Conservation (phyloP, 345 rosid genomes). For the Hypericum androsaemum region DNA sequence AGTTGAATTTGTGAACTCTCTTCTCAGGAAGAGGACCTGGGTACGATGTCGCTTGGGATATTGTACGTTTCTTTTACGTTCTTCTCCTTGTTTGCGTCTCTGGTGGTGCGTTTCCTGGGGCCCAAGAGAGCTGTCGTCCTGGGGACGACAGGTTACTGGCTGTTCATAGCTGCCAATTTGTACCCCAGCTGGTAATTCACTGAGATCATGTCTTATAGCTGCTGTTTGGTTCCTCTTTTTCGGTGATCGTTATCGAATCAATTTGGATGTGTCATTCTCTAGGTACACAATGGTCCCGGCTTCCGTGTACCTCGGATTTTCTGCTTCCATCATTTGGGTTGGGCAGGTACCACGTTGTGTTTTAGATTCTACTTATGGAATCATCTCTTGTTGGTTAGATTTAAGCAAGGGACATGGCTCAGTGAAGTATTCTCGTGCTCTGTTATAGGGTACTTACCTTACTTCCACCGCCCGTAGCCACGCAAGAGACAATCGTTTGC, state of each 20-base stretch:
- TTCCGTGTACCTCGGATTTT: conserved; percentile 76
- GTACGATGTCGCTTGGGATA: conserved; percentile 81
- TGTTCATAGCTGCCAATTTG: conserved; percentile 83
- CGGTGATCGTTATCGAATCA: background rate
- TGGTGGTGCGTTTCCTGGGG: conserved; percentile 71
- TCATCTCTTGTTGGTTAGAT: too few relatives aligned
- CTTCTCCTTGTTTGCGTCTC: conserved; percentile 70
- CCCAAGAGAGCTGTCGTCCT: conserved; percentile 74
- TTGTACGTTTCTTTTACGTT: conserved; percentile 72
- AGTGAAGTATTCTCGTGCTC: background rate
- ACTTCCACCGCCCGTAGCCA: conserved; percentile 73
- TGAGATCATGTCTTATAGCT: conserved; percentile 9
- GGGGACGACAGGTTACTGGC: conserved; percentile 88
- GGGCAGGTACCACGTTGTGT: conserved; percentile 51
- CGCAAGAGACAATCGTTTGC: conserved; percentile 44
- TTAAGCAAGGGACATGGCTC: background rate
- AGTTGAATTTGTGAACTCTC: background rate
- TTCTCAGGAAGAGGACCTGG: conserved; percentile 53
- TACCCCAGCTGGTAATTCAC: conserved; percentile 60
- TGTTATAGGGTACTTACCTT: conserved; percentile 78
- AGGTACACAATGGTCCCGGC: conserved; percentile 90
- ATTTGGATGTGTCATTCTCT: background rate
- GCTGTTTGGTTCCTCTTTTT: background rate
- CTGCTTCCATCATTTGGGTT: conserved; percentile 94
- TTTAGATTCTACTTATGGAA: background rate